A percentile compares a stretch with the other conserved stretches of the same genome.
phyloP scores from a whole-genome alignment of 805 yeast genomes.

The Yarrowia sp. region DNA sequence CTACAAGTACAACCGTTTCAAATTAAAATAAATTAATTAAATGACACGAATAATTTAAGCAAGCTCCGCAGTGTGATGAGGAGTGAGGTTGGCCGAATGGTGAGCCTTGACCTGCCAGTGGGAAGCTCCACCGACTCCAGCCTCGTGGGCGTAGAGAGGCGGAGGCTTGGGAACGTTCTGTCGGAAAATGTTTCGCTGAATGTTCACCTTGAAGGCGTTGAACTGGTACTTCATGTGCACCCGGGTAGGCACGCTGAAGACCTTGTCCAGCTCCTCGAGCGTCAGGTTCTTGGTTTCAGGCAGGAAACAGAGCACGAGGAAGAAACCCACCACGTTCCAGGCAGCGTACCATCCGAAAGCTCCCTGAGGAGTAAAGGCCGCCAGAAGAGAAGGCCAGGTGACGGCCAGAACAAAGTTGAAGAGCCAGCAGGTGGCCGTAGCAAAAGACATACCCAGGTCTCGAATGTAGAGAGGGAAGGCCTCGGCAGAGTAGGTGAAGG shows the following conservation, averaged over 20 bases:
- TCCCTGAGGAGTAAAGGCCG: conserved; percentile 76
- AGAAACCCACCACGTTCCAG: conserved; percentile 78
- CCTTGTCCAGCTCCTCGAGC: conserved; percentile 77
- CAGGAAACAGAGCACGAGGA: conserved; percentile 58
- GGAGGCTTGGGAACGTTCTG: conserved; percentile 41
- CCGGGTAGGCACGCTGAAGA: conserved; percentile 63
- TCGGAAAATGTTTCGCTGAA: conserved; percentile 42
- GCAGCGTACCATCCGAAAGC: conserved; percentile 91
- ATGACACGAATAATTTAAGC: neutral
- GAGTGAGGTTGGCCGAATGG: neutral
- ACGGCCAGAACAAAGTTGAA: conserved; percentile 68
- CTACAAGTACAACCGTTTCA: neutral
- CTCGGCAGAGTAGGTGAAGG: conserved; percentile 88
- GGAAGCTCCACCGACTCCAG: neutral
- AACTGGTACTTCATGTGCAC: conserved; percentile 62
- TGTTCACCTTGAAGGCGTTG: conserved; percentile 45
- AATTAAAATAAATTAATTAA: conserved; percentile 2
- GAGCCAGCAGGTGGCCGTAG: conserved; percentile 65
- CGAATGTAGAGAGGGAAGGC: conserved; percentile 80
- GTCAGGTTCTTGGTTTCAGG: conserved; percentile 78
- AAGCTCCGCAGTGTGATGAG: neutral
- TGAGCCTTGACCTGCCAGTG: conserved; percentile 1
- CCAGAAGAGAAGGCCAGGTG: conserved; percentile 78
- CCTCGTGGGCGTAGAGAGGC: conserved; percentile 36
- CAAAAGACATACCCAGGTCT: conserved; percentile 80